phyloP scores from a whole-genome alignment of 2,329 filamentous ascomycete genomes.

The Rhexocercosporidium sp. region DNA sequence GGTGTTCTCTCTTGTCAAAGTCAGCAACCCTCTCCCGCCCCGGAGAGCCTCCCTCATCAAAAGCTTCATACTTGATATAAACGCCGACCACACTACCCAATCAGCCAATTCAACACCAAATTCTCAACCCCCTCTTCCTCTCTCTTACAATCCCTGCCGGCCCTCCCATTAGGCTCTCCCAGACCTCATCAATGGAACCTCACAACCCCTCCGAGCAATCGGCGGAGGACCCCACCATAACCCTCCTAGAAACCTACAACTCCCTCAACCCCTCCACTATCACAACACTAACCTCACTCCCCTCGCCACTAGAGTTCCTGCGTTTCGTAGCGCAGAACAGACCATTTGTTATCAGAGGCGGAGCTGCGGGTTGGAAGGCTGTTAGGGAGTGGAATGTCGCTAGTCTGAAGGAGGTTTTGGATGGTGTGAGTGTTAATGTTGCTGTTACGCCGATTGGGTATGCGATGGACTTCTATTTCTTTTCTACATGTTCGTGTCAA shows the following conservation, averaged over 20 bases:
- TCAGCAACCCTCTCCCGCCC: no score
- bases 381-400: slow-evolving; percentile 64
- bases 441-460: slow-evolving; percentile 68
- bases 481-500: background rate
- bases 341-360: slow-evolving; percentile 73
- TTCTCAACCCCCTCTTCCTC: background rate
- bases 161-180: background rate
- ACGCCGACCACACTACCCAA: background rate
- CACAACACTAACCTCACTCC: slow-evolving; percentile 66
- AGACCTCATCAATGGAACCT: background rate
- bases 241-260: slow-evolving; percentile 72
- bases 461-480: background rate
- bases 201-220: slow-evolving; percentile 6
- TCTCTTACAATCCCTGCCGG: background rate
- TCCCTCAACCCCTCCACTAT: slow-evolving; percentile 69
- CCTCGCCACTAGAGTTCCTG: slow-evolving; percentile 81
- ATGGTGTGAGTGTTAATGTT: slow-evolving; percentile 68
- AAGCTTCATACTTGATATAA: slow-evolving; percentile 4
- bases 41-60: background rate
- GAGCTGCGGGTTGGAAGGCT: slow-evolving; percentile 67
- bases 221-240: slow-evolving; percentile 49
- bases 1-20: no score
- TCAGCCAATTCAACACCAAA: background rate
- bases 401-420: slow-evolving; percentile 62
- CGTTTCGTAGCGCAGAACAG: slow-evolving; percentile 75